Conservation (phyloP, 23 red algal genomes). For the Chondrus crispus region DNA sequence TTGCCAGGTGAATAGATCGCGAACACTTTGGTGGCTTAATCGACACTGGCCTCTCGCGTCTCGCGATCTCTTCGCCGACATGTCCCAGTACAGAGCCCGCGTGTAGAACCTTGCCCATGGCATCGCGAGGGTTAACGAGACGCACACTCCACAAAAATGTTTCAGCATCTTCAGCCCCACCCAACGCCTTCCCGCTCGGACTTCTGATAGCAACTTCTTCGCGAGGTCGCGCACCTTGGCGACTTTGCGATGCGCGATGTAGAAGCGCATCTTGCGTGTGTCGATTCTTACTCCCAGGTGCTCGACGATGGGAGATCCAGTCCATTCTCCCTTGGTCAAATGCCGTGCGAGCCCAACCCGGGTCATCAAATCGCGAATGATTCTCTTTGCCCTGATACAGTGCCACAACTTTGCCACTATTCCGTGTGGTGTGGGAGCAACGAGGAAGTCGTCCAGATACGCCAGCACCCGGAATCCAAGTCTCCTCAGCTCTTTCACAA, state of each 20-base stretch:
- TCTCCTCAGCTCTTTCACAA: neutral
- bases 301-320: neutral
- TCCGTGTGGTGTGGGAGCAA: neutral
- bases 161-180: neutral
- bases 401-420: neutral
- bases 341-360: neutral
- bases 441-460: neutral
- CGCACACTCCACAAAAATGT: neutral
- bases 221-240: no score
- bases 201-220: no score
- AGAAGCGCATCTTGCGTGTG: neutral
- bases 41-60: neutral
- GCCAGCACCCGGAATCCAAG: neutral
- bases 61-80: neutral
- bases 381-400: neutral
- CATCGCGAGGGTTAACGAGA: slow-evolving; percentile 13
- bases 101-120: slow-evolving; percentile 25
- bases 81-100: neutral
- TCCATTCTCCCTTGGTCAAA: neutral
- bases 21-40: neutral
- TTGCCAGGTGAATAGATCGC: neutral
- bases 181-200: no score
- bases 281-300: neutral
- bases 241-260: no score
- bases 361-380: neutral